A percentile compares a stretch with the other conserved stretches of the same genome.
These are phyloP conservation scores for Barbarea vulgaris DNA, from an alignment of 345 rosid species.

Conservation along the genomic window DNA sequence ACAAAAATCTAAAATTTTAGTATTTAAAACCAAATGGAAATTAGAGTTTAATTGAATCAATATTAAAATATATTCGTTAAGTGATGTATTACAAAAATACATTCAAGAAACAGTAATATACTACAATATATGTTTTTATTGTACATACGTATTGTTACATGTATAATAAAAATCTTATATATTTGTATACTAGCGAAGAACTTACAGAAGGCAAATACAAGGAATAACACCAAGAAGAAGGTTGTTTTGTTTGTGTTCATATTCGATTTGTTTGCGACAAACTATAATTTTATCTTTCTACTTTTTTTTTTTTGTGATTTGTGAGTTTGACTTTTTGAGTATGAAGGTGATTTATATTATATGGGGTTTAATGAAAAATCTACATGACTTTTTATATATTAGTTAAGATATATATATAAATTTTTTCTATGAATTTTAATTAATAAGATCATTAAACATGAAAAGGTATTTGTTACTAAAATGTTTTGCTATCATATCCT, in stretches of 20 bases:
- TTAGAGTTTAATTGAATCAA: no score
- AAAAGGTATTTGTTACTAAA: neutral
- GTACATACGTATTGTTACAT: neutral
- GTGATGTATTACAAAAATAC: no score
- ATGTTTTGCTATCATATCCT: neutral
- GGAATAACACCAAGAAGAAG: neutral
- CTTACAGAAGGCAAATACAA: neutral
- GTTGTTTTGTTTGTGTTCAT: conserved; percentile 1
- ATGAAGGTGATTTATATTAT: neutral
- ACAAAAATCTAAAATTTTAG: no score
- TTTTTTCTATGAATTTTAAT: neutral
- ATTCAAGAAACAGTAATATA: neutral
- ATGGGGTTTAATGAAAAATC: neutral
- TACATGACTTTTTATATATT: neutral
- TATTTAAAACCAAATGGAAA: no score
- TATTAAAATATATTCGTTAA: no score
- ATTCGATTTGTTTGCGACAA: neutral
- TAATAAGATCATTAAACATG: neutral
- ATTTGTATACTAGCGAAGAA: neutral
- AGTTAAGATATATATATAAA: neutral
- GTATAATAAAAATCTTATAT: neutral
- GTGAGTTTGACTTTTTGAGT: neutral
- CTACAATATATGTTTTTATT: neutral
- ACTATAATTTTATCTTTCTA: neutral
- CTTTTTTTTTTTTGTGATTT: neutral